Evolutionary conservation across 208 protist species (phyloP), one percentile per base, ranked within the genome.

Genomic region (Trypanosoma caninum): DNA sequence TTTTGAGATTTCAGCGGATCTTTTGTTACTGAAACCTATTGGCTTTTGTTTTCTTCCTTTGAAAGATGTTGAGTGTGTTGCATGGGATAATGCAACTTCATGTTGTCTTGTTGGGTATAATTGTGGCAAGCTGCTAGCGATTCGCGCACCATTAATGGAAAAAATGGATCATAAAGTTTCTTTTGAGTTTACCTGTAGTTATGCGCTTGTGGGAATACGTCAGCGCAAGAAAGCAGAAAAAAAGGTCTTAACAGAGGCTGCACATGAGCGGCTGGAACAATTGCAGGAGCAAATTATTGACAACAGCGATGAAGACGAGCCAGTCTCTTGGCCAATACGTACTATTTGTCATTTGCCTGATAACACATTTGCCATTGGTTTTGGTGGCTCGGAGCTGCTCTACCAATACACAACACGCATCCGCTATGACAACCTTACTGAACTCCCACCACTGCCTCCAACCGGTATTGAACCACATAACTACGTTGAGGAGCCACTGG

Each of bases 401-500:
- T 97, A 95, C 63, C 35, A 59, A 9, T 97, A 95, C 72, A 34
- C 40, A 7, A 61, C 65, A 13, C 46, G 38, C 27, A 68, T 93
- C 2, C 87, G 89, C 34, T 95, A 95, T 64, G 60, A 74, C 2
- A 74, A 70, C 20, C 56, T 23, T 20, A 70, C 80, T 8, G 61
- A 53, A 10, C 76, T 92, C 47, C 89, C 89, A 0, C 86, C 86
- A 25, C 76, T 95, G 3, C 89, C 89, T n/a, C 68, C 86, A 3
- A 93, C 89, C 7, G 89, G 89, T 6, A 72, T 93, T 38, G 88
- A 93, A 61, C 86, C 87, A 16, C 80, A 80, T 2, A 64, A 89
- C 62, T 92, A 91, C 60, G 87, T 94, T 10, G 91, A 97, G 72
- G 91, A 97, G 34, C 91, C 91, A 18, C 59, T 72, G n/a, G 48